These are phyloP conservation scores for Trametes gibbosa DNA, from an alignment of 768 basidiomycete species.

Conservation along the genomic window DNA sequence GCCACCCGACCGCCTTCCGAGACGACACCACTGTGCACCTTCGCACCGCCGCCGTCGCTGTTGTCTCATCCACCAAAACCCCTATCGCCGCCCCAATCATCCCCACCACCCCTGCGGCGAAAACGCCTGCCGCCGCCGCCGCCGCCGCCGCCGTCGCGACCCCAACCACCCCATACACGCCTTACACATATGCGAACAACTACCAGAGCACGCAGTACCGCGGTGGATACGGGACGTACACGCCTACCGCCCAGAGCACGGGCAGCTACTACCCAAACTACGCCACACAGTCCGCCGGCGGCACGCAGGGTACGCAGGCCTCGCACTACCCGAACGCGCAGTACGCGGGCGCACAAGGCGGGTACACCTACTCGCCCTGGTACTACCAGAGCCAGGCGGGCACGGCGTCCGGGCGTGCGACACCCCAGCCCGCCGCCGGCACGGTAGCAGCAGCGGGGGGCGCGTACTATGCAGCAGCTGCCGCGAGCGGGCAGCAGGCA, in stretches of 20 bases:
- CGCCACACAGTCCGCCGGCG: slow-evolving; percentile 25
- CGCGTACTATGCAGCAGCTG: slow-evolving; percentile 36
- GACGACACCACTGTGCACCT: slow-evolving; percentile 76
- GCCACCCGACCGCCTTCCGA: slow-evolving; percentile 57
- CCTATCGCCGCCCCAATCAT: slow-evolving; percentile 32
- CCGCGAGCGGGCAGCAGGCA: slow-evolving; percentile 26
- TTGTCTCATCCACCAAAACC: slow-evolving; percentile 5
- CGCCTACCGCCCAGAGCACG: slow-evolving; percentile 25
- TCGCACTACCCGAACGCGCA: slow-evolving; percentile 39
- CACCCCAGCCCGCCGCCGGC: slow-evolving; percentile 39
- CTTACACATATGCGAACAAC: slow-evolving; percentile 24
- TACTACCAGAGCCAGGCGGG: slow-evolving; percentile 39
- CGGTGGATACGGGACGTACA: slow-evolving; percentile 39
- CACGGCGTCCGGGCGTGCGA: slow-evolving; percentile 36
- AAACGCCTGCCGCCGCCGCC: slow-evolving; percentile 29
- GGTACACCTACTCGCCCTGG: slow-evolving; percentile 43
- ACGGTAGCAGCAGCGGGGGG: slow-evolving; percentile 27
- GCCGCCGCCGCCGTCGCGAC: slow-evolving; percentile 24
- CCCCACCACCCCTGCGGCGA: slow-evolving; percentile 29
- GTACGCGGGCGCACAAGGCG: slow-evolving; percentile 38
- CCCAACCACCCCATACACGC: slow-evolving; percentile 20
- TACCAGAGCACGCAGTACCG: slow-evolving; percentile 32
- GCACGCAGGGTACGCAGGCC: slow-evolving; percentile 14
- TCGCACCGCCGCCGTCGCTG: slow-evolving; percentile 32
- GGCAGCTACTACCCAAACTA: slow-evolving; percentile 30